phyloP scores from a whole-genome alignment of 345 rosid species.

The Citrus australasica region DNA sequence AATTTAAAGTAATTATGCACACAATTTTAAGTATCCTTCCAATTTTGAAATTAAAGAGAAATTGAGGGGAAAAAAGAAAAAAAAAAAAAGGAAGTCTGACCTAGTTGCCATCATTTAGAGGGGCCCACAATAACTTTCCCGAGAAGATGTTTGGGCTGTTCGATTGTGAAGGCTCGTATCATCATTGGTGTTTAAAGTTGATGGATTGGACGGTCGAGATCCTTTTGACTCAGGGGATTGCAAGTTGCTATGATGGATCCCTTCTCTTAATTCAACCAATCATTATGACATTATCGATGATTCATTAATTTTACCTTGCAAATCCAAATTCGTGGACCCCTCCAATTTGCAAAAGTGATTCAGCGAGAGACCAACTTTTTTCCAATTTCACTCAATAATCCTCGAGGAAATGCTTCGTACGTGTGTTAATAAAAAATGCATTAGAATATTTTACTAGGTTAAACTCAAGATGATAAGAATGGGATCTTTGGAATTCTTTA shows the following conservation, averaged over 20 bases:
- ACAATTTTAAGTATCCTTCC: too few relatives aligned
- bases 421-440: not conserved
- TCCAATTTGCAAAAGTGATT: not conserved
- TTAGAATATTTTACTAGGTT: not conserved
- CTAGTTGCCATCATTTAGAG: not conserved
- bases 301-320: not conserved
- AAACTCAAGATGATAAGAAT: not conserved
- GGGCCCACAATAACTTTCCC: not conserved
- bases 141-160: not conserved
- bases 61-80: fast-evolving
- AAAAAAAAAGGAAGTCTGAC: too few relatives aligned
- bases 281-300: not conserved
- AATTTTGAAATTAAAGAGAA: too few relatives aligned
- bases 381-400: not conserved
- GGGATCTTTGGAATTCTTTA: not conserved
- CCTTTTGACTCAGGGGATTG: not conserved
- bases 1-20: too few relatives aligned
- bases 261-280: not conserved
- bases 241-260: not conserved
- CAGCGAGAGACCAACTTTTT: not conserved
- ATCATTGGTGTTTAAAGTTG: not conserved
- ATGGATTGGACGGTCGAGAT: not conserved
- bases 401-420: not conserved
- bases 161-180: not conserved
- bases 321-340: not conserved